Evolutionary conservation across 495 filamentous ascomycete genomes (phyloP), one percentile per base, ranked within the genome.

Genomic region (Penicillium paxilli): DNA sequence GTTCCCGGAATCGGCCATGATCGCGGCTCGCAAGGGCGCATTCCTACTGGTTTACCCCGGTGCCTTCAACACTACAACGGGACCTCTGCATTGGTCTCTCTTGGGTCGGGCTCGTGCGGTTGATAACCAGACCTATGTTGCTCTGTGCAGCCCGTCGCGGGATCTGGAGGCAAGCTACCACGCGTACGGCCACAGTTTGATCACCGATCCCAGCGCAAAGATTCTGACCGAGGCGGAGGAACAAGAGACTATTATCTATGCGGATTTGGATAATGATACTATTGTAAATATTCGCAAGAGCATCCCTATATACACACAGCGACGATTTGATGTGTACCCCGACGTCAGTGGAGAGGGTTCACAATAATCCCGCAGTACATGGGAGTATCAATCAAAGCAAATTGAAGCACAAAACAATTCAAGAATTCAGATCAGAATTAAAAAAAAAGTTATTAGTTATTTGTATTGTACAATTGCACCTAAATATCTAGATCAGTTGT

Each of bases 91-190:
- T 70, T 98, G 94, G 95, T 81, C 83, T 33, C 68, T 98, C 57
- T 81, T 86, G 64, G 94, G 86, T 14, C 82, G 88, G 54, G 92
- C 90, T 9, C 79, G 94, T 50, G 94, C 94, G 10, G 78, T 93
- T 65, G 94, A 99, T 63, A 98, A 98, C 71, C 93, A 99, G 80
- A 67, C 92, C 2, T 99, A 93, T 70, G 93, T 98, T 28, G 94
- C 85, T 21, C 67, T 98, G 68, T 98, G 95, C 73, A 91, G 87
- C 65, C 95, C 95, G 5, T 91, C 94, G 33, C 78, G 94, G 54
- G 92, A 96, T 67, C 75, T 85, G 75, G 62, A 68, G 14, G 89
- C 89, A 2, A 78, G 75, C 17, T 99, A 99, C 66, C 83, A 92
- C 66, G 95, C 95, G 1, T 98, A 83, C 76, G 95, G 95, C 0